Conservation (phyloP, 345 rosid genomes). For the Lepidium aucheri region DNA sequence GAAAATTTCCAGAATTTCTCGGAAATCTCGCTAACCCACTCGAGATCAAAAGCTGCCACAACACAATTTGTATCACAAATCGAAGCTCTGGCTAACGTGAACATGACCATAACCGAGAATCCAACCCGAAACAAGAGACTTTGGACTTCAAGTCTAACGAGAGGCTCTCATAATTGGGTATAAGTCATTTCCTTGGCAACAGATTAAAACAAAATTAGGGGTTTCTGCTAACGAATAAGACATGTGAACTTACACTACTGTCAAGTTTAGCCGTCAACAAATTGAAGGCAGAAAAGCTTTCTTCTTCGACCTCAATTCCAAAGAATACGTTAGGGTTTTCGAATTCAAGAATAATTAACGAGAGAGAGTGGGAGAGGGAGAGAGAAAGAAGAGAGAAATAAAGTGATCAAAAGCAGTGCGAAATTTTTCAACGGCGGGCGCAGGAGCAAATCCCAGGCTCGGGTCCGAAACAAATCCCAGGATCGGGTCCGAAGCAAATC, state of each 20-base stretch:
- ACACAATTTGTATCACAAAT: constrained; percentile 7
- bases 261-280: constrained; percentile 16
- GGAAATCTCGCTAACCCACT: constrained; percentile 7
- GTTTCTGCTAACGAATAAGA: constrained; percentile 11
- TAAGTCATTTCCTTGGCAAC: not conserved
- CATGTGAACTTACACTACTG: constrained; percentile 30
- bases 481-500: constrained; percentile 13
- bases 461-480: constrained; percentile 18
- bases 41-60: constrained; percentile 27
- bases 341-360: constrained; percentile 17
- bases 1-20: not conserved
- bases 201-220: constrained; percentile 31
- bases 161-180: not conserved
- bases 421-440: constrained; percentile 50
- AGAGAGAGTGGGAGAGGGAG: constrained; percentile 16
- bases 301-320: constrained; percentile 17
- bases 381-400: constrained; percentile 25
- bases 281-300: constrained; percentile 29
- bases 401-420: constrained; percentile 42
- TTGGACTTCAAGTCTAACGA: not conserved
- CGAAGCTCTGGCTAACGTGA: not conserved
- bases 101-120: not conserved
- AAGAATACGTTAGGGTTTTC: constrained; percentile 31
- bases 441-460: constrained; percentile 37
- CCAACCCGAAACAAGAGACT: not conserved